These are phyloP conservation scores for Trichophyton schoenleinii DNA, from an alignment of 2,329 filamentous ascomycete genomes.

Conservation along the genomic window DNA sequence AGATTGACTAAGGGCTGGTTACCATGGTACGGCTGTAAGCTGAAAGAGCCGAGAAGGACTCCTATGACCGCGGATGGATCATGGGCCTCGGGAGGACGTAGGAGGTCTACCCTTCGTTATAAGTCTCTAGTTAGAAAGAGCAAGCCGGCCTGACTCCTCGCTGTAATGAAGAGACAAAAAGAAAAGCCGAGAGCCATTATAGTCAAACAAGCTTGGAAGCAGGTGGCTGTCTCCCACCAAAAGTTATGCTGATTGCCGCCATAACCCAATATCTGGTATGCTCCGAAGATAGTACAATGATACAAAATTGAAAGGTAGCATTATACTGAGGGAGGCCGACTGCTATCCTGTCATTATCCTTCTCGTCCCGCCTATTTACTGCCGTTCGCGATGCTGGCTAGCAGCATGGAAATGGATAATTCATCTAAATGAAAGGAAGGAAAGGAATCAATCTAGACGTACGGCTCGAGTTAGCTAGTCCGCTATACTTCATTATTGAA, in stretches of 20 bases:
- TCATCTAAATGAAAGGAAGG: background rate
- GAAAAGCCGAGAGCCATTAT: background rate
- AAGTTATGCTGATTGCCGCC: background rate
- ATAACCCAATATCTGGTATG: background rate
- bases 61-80: background rate
- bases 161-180: background rate
- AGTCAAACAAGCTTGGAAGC: too few species aligned
- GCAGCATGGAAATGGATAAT: background rate
- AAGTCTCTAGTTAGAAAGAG: background rate
- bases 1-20: too few species aligned
- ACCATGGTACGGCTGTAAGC: background rate
- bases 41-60: background rate
- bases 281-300: background rate
- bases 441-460: background rate
- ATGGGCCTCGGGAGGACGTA: background rate
- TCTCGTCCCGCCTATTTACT: background rate
- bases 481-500: background rate
- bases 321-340: too few species aligned
- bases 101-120: background rate
- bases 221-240: too few species aligned
- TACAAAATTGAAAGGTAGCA: background rate
- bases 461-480: background rate
- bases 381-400: background rate
- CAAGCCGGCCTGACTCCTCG: background rate
- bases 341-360: background rate